Base-by-base conservation (phyloP, 2,329 filamentous ascomycete genomes). In the Cladosporium sp. region DNA sequence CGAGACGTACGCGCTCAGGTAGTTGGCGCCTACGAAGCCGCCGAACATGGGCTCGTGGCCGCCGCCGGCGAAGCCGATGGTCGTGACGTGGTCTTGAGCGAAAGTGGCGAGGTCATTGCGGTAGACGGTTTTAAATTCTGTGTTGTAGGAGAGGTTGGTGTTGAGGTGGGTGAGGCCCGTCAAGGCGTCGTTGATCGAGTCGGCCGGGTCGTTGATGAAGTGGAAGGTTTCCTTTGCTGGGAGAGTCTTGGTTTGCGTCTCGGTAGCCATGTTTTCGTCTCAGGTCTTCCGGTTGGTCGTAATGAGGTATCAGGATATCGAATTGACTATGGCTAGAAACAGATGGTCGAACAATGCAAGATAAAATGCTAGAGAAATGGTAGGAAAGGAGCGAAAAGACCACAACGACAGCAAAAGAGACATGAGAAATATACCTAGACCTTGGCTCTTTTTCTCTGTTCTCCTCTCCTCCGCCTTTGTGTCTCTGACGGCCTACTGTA, bases 21-120 rank as follows among this genome's bases (percentile, higher is more conserved):
- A 73, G 61, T 82, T 82, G 51, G 68, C 63, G 48, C 82, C 82
- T 2, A 85, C 82, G 58, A 84, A 85, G 48, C 82, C 82, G 2
- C 79, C 72, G 76, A 81, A 84, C 55, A 80, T 82, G 17, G 81
- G 81, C 59, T 84, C 81, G 64, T 69, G 67, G 18, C 67, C 67
- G 42, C 65, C 67, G 39, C 67, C 67, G 3, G 64, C 62, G 55
- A 69, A 69, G 24, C 63, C 66, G 38, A 69, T 65, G 19, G 63
- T 66, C 5, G 65, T 68, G 34, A 68, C 66, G 52, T 66, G 64
- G 22, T 56, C 50, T 40, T 54, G 36, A 41, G 58, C 58, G 58
- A 68, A 68, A 8, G 56, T 50, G 34, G 51, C 18, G 17, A 69
- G 58, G 54, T 69, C 67, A 49, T 55, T 58, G 43, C 67, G 63